phyloP scores from a whole-genome alignment of 2,329 filamentous ascomycete species.

The Nigrospora sphaerica region DNA sequence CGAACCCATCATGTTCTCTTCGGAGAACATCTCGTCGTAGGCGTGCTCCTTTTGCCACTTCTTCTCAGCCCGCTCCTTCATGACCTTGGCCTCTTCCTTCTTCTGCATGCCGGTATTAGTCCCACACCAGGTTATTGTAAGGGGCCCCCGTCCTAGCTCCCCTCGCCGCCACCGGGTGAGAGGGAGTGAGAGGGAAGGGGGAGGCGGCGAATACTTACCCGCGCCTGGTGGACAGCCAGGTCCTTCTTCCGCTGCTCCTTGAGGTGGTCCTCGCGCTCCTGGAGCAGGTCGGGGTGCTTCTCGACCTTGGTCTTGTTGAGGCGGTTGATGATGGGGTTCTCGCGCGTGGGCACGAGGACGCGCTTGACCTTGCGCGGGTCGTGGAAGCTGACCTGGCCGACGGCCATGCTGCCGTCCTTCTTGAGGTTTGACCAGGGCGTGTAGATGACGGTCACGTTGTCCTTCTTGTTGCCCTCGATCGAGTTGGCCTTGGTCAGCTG shows the following conservation, averaged over 20 bases:
- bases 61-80: slow-evolving; percentile 77
- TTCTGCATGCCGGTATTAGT: slow-evolving; percentile 38
- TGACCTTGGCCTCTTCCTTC: slow-evolving; percentile 67
- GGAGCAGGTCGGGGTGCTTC: slow-evolving; percentile 73
- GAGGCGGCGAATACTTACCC: slow-evolving; percentile 40
- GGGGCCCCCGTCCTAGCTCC: not conserved
- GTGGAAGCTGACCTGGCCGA: slow-evolving; percentile 91
- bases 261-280: slow-evolving; percentile 73
- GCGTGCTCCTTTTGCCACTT: slow-evolving; percentile 97
- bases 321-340: slow-evolving; percentile 92
- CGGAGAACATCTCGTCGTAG: slow-evolving; percentile 85
- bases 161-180: not conserved
- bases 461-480: slow-evolving; percentile 99
- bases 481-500: slow-evolving; percentile 98
- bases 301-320: slow-evolving; percentile 95
- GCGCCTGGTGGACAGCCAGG: slow-evolving; percentile 50
- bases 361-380: slow-evolving; percentile 79
- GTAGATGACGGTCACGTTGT: slow-evolving; percentile 94
- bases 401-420: slow-evolving; percentile 93
- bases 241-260: slow-evolving; percentile 68
- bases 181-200: not conserved
- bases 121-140: no score
- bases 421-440: slow-evolving; percentile 95
- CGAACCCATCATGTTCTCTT: slow-evolving; percentile 67
- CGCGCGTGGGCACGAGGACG: slow-evolving; percentile 69